A percentile compares a stretch with the other conserved stretches of the same genome.
Evolutionary conservation across 208 protist genomes (phyloP).

Genomic region (Phytomonas serpens): DNA sequence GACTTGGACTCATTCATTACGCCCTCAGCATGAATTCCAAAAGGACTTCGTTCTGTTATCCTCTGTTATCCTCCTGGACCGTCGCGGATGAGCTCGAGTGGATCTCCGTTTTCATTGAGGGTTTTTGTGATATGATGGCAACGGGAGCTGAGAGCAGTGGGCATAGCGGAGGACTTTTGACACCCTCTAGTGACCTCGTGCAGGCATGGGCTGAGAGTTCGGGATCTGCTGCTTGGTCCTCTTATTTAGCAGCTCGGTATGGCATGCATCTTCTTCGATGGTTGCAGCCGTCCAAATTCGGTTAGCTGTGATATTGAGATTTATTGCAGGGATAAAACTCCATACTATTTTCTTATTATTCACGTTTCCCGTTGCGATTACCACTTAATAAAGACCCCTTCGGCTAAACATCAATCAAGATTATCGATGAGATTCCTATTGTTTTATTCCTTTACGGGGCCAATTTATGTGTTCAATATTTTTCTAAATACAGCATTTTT

Average conservation of each 20-base stretch:
- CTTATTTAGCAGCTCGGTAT: slow-evolving; percentile 57
- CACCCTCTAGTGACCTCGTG: not conserved
- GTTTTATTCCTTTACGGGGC: not conserved
- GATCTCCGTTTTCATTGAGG: slow-evolving; percentile 20
- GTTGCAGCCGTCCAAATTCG: not conserved
- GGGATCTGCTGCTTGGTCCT: slow-evolving; percentile 37
- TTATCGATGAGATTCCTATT: not conserved
- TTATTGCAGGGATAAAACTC: not conserved
- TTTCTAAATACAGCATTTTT: not conserved
- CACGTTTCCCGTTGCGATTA: not conserved
- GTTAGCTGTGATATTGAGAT: not conserved
- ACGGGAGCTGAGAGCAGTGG: not conserved
- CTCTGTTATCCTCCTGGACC: slow-evolving; percentile 25
- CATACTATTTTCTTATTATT: not conserved
- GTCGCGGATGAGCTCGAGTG: slow-evolving; percentile 55
- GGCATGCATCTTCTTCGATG: slow-evolving; percentile 32
- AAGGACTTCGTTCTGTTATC: not conserved
- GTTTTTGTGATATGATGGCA: not conserved
- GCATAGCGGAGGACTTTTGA: not conserved
- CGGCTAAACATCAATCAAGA: not conserved
- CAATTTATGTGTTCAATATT: not conserved
- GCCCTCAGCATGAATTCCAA: slow-evolving; percentile 13
- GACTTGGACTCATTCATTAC: slow-evolving; percentile 45
- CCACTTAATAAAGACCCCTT: not conserved
- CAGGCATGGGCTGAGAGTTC: slow-evolving; percentile 27